Conservation (phyloP, 495 filamentous ascomycete species). For the Glarea lozoyensis region DNA sequence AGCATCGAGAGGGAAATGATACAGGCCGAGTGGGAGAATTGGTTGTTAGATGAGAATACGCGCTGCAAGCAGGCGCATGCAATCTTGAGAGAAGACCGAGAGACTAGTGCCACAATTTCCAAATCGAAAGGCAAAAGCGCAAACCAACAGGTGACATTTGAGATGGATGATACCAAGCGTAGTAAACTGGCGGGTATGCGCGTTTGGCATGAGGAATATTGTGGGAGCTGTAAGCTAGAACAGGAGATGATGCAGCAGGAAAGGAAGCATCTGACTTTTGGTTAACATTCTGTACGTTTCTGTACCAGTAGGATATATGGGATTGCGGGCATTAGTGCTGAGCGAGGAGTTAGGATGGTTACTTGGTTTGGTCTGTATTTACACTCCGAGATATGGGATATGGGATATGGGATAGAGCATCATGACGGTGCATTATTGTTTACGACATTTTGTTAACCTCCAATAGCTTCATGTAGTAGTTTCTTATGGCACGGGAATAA, state of each 20-base stretch:
- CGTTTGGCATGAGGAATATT: conserved; percentile 64
- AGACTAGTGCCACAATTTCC: conserved; percentile 4
- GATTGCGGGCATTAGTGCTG: conserved; percentile 1
- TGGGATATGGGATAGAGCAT: too few relatives aligned
- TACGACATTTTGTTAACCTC: too few relatives aligned
- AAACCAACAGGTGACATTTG: conserved; percentile 14
- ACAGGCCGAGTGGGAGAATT: conserved; percentile 81
- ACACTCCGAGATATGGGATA: too few relatives aligned
- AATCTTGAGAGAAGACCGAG: conserved; percentile 24
- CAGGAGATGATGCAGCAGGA: conserved; percentile 19
- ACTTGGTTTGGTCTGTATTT: too few relatives aligned
- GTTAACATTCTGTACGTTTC: conserved; percentile 9
- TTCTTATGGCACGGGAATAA: too few relatives aligned
- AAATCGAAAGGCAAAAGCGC: conserved; percentile 7
- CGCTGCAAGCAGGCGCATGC: conserved; percentile 13
- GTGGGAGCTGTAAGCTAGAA: conserved; percentile 62
- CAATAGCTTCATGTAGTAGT: too few relatives aligned
- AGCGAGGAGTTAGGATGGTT: conserved; percentile 15
- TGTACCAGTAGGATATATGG: neutral
- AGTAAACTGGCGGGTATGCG: conserved; percentile 39
- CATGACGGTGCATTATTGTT: too few relatives aligned
- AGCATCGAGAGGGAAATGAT: conserved; percentile 78
- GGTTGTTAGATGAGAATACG: conserved; percentile 42
- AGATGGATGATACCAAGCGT: conserved; percentile 13
- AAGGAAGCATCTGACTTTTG: conserved; percentile 17